Base-by-base conservation (phyloP, 352 stramenopile genomes). In the Phytophthora podocarpi region DNA sequence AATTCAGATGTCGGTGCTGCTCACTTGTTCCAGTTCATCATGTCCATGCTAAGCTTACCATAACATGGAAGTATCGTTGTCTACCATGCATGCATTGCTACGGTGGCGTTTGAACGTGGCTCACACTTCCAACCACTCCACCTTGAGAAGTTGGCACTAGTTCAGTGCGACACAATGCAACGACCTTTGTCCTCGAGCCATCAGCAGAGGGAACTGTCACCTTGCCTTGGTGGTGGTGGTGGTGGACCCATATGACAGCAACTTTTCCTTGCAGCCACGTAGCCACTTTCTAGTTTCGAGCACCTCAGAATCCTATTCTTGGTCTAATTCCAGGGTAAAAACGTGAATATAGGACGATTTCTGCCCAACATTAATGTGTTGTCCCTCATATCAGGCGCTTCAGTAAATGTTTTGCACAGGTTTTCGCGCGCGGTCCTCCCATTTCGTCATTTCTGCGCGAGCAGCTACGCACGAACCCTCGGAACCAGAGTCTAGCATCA, bases 371-470 rank as follows among this genome's bases (percentile, higher is more conserved):
- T n/a, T 35, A 43, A 43, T 27, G 1, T 21, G 15, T 34, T 10
- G 48, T 36, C 1, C 6, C 0, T 5, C 1, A 46, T 34, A 35
- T 8, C 16, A 37, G n/a, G n/a, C n/a, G n/a, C n/a, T n/a, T n/a
- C n/a, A n/a, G n/a, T n/a, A n/a, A n/a, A n/a, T n/a, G n/a, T n/a
- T n/a, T n/a, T 30, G 12, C 24, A 23, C 12, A 0, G 15, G n/a
- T 45, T 30, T 31, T 54, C n/a, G 21, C 32, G 16, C 31, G 30
- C 8, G 26, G 51, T 35, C 21, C 31, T 30, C 32, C 61, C 61
- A 75, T 67, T 72, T 74, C 61, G 65, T 67, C 67, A 72, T 72
- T 74, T 72, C 54, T 70, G 41, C 58, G 26, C 64, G 51, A 66
- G 50, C 48, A 27, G 37, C 53, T 57, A 46, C 54, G 46, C 40